A percentile compares a stretch with the other conserved stretches of the same genome.
Conservation (phyloP, 2,329 filamentous ascomycete species). For the Cephalotrichum gorgonifer region DNA sequence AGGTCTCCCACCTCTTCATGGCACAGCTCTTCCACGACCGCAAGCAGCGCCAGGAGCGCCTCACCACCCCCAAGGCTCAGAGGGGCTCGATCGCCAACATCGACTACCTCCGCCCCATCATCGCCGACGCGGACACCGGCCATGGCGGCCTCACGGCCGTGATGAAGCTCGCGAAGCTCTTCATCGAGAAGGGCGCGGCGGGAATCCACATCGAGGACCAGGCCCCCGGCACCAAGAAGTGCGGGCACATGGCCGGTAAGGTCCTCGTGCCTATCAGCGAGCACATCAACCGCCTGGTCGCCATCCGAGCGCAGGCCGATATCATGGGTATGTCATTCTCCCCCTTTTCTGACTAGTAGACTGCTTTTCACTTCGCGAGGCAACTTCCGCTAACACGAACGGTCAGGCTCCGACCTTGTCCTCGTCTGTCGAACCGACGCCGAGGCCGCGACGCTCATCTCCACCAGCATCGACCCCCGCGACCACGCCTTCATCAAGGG, state of each 20-base stretch:
- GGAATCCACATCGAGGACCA: constrained; percentile 99
- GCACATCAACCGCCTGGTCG: constrained; percentile 95
- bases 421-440: constrained; percentile 93
- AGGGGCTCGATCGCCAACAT: constrained; percentile 66
- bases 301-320: constrained; percentile 93
- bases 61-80: constrained; percentile 63
- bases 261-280: constrained; percentile 93
- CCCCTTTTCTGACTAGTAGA: not conserved
- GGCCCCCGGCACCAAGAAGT: constrained; percentile 97
- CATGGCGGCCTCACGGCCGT: constrained; percentile 96
- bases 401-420: constrained; percentile 65
- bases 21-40: constrained; percentile 99
- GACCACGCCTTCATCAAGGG: constrained; percentile 93
- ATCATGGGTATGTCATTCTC: constrained; percentile 67
- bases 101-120: constrained; percentile 91
- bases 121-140: constrained; percentile 94
- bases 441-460: constrained; percentile 94
- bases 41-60: constrained; percentile 92
- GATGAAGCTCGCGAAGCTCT: constrained; percentile 98
- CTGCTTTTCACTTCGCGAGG: not conserved
- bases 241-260: constrained; percentile 98
- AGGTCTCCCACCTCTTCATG: constrained; percentile 95
- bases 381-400: not conserved
- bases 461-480: constrained; percentile 87
- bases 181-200: constrained; percentile 90